Base-by-base conservation (phyloP, 805 yeast genomes). In the Starmerella riodocensis region DNA sequence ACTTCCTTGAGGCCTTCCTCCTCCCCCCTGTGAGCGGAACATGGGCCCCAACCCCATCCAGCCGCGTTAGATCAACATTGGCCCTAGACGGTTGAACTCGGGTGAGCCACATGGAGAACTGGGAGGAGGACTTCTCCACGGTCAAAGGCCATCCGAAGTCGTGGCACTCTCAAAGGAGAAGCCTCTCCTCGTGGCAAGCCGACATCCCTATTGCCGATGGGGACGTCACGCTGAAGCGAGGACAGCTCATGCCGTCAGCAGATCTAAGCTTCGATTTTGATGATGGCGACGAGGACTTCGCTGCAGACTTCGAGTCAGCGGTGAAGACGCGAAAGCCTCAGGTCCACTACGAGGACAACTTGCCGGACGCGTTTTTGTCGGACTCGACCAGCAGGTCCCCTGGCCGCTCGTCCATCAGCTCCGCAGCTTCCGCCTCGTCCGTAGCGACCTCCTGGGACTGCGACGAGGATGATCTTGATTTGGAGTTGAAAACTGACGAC, bases 91-190 rank as follows among this genome's bases (percentile, higher is more conserved):
- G n/a, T n/a, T n/a, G n/a, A n/a, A n/a, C n/a, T n/a, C n/a, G n/a
- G 12, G 26, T 12, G 26, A 24, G 8, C 14, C 9, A 28, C 8
- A 47, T 48, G 51, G 52, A 48, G 45, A 41, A 40, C 35, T 48
- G 49, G 44, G 52, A 47, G 40, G 51, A 42, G 17, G 52, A 48
- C 27, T 48, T 48, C 40, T 42, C 45, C 4, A 48, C 52, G 8
- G 21, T 48, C 31, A 47, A 43, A 32, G 48, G 32, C 11, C 40
- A 27, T 6, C 45, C 42, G 12, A 23, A 29, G 29, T 33, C 32
- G 6, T 12, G 12, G 6, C 14, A 24, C n/a, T 14, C 37, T 20
- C 13, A n/a, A 1, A 3, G 29, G 11, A n/a, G 29, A 6, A 34
- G 37, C 4, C 30, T 39, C 11, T 19, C 40, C 11, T n/a, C 36